Percentiles rank a stretch among this genome's conserved stretches.
These are phyloP conservation scores for Eragrostis tef DNA, from an alignment of 202 grass and related monocot genomes.

Conservation along the genomic window DNA sequence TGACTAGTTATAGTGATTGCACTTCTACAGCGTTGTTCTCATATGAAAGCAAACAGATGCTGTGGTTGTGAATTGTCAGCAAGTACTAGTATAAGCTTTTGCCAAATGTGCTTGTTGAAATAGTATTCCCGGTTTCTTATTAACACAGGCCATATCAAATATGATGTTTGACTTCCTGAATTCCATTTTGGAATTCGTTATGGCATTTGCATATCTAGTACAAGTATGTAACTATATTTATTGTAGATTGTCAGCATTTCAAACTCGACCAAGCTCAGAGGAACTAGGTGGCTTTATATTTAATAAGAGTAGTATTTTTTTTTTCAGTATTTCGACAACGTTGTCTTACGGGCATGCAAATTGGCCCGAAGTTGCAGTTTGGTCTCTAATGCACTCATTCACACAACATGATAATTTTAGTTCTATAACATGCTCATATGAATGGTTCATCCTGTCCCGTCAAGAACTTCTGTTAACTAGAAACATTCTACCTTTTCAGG, in stretches of 20 bases:
- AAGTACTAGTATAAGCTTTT: neutral
- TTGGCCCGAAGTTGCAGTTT: conserved; percentile 13
- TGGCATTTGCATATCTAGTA: neutral
- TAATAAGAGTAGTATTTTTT: neutral
- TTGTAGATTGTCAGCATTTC: neutral
- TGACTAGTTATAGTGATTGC: neutral
- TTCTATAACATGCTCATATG: conserved; percentile 13
- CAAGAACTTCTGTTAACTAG: neutral
- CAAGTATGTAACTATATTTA: conserved; percentile 5
- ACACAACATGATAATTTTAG: neutral
- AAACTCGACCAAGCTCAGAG: neutral
- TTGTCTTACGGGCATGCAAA: neutral
- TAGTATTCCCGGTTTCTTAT: conserved; percentile 8
- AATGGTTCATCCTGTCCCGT: neutral
- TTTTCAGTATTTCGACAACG: neutral
- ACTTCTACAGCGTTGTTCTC: neutral
- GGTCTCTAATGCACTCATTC: conserved; percentile 20
- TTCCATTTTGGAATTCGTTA: neutral
- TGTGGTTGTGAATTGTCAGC: neutral
- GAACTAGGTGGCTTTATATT: neutral
- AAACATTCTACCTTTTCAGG: conserved; percentile 57
- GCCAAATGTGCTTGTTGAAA: conserved; percentile 1
- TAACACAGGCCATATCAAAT: neutral
- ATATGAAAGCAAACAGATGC: conserved; percentile 3
- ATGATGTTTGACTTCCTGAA: neutral